A percentile compares a stretch with the other conserved stretches of the same genome.
These are phyloP conservation scores for Leishmania braziliensis DNA, from an alignment of 208 protist genomes.

Conservation along the genomic window DNA sequence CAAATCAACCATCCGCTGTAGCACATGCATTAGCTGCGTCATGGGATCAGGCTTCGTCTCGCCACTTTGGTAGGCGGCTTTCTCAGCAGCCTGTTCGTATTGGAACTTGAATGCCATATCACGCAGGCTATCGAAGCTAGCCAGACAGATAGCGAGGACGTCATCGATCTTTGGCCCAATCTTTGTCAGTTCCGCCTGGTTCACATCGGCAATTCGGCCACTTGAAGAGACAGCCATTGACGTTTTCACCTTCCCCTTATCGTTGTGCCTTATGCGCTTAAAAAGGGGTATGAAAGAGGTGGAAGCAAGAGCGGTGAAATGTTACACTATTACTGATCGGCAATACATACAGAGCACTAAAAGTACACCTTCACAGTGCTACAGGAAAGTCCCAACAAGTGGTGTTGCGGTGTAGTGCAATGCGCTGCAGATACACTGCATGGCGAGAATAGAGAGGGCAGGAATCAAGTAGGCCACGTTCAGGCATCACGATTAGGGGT, in stretches of 20 bases:
- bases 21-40: constrained; percentile 57
- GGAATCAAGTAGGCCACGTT: neutral
- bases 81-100: constrained; percentile 77
- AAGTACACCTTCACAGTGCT: neutral
- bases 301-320: constrained; percentile 8
- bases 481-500: neutral
- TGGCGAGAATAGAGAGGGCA: neutral
- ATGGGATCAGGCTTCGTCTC: constrained; percentile 47
- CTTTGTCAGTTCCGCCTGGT: constrained; percentile 48
- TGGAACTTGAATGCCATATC: constrained; percentile 79
- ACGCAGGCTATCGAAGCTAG: constrained; percentile 54
- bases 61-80: constrained; percentile 62
- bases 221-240: constrained; percentile 18
- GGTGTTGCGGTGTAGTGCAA: neutral
- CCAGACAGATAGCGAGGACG: constrained; percentile 57
- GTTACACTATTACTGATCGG: neutral
- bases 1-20: constrained; percentile 77
- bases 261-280: neutral
- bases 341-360: neutral
- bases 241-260: neutral
- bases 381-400: constrained; percentile 10
- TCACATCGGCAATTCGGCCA: constrained; percentile 30
- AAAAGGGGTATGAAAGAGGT: neutral
- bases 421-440: neutral
- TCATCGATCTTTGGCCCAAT: constrained; percentile 70